Base-by-base conservation (phyloP, 495 filamentous ascomycete genomes). In the Talaromyces thailandensis region DNA sequence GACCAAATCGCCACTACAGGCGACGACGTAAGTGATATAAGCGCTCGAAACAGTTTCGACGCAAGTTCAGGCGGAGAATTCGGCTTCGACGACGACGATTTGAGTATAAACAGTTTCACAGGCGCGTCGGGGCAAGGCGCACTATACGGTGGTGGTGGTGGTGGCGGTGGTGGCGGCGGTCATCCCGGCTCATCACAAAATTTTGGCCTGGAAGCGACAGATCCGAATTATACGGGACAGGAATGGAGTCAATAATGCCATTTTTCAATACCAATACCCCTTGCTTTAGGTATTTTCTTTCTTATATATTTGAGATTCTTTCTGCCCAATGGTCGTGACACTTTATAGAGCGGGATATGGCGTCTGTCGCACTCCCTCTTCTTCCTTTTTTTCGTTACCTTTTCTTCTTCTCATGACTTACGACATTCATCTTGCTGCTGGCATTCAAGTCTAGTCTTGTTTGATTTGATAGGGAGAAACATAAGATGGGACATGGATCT, bases 41-140 rank as follows among this genome's bases (percentile, higher is more conserved):
- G 87, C 60, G 89, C 91, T 0, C 82, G 90, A 43, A 92, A 88
- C 67, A 94, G 90, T 67, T 97, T 94, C 66, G 94, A 98, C 69
- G 91, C 90, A 0, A 92, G 90, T 61, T 92, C 90, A 61, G 86
- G 86, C 6, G 76, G 77, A 5, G 81, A 82, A 60, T 80, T 73
- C 63, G 76, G 75, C 2, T 81, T 74, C 57, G 80, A 82, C 32
- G 81, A 83, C 6, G 81, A 83, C 58, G 77, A 79, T 24, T 74
- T 75, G 1, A 69, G 69, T 23, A 75, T 74, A 3, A 71, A 75
- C 65, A 73, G 72, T 58, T 69, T 68, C 18, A 70, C 73, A 3
- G 78, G 76, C 63, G 66, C 57, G 2, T 66, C 66, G 57, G 68
- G 67, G 23, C 74, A 76, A 32, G 69, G 68, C 25, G 67, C 64